These are phyloP conservation scores for Astragalus glycyphyllos DNA, from an alignment of 306 rosid genomes.

Conservation along the genomic window DNA sequence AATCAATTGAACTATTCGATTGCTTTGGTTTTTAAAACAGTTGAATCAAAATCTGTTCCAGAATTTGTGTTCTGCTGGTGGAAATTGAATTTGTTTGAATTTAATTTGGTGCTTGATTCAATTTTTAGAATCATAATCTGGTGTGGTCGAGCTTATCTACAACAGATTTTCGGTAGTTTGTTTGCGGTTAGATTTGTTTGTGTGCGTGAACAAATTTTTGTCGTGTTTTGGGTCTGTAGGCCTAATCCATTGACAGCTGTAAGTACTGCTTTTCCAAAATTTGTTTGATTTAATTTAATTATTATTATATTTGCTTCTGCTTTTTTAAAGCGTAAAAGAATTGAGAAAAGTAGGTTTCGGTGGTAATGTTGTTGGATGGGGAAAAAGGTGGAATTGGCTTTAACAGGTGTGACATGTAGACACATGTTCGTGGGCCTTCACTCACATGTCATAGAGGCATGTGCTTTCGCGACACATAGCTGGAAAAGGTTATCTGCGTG, in stretches of 20 bases:
- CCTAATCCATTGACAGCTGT: no score
- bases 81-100: no score
- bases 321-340: neutral
- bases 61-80: neutral
- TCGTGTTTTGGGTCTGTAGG: slow-evolving; percentile 12
- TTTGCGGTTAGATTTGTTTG: neutral
- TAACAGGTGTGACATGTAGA: slow-evolving; percentile 31
- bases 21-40: no score
- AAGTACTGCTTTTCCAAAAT: no score
- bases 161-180: neutral
- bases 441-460: slow-evolving; percentile 28
- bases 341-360: neutral
- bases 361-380: neutral
- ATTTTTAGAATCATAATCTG: neutral
- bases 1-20: no score
- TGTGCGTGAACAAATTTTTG: slow-evolving; percentile 22
- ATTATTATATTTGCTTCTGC: neutral
- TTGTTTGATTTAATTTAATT: no score
- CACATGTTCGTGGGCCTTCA: neutral
- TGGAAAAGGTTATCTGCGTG: neutral
- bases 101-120: no score
- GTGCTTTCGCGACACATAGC: slow-evolving; percentile 39
- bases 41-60: neutral
- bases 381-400: neutral
- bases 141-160: neutral